Conservation (phyloP, 1,284 basidiomycete species). For the Inonotus hispidus region DNA sequence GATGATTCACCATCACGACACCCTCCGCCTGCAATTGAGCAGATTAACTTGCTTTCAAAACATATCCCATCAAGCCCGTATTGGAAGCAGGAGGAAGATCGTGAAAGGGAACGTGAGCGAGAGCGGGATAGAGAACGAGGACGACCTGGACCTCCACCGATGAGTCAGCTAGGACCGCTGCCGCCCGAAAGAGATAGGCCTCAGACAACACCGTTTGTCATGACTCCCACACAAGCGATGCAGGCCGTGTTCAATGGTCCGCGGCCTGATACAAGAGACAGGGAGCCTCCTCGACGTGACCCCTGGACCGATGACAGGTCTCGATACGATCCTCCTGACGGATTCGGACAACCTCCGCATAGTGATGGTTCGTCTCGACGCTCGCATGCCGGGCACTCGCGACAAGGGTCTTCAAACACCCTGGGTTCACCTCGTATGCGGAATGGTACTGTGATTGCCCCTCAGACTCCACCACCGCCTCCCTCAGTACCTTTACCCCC, state of each 20-base stretch:
- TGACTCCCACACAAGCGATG: conserved; percentile 41
- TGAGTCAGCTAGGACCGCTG: conserved; percentile 20
- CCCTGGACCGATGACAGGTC: conserved; percentile 9
- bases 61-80: conserved; percentile 5
- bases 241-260: conserved; percentile 23
- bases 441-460: not conserved
- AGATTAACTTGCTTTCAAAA: conserved; percentile 12
- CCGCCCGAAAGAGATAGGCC: conserved; percentile 12
- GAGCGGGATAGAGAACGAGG: conserved; percentile 20
- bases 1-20: conserved; percentile 7
- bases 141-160: conserved; percentile 26
- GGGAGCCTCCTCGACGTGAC: conserved; percentile 4
- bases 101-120: conserved; percentile 17
- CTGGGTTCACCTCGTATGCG: conserved; percentile 10
- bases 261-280: conserved; percentile 19
- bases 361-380: not conserved
- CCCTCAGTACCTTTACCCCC: not conserved
- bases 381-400: conserved; percentile 2
- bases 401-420: conserved; percentile 11
- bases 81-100: conserved; percentile 18
- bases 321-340: conserved; percentile 4
- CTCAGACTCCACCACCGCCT: not conserved
- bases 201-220: conserved; percentile 40
- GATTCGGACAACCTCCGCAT: not conserved
- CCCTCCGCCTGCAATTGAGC: conserved; percentile 11